Evolutionary conservation across 345 rosid species (phyloP), one percentile per base, ranked within the genome.

Genomic region (Aquilaria sinensis): DNA sequence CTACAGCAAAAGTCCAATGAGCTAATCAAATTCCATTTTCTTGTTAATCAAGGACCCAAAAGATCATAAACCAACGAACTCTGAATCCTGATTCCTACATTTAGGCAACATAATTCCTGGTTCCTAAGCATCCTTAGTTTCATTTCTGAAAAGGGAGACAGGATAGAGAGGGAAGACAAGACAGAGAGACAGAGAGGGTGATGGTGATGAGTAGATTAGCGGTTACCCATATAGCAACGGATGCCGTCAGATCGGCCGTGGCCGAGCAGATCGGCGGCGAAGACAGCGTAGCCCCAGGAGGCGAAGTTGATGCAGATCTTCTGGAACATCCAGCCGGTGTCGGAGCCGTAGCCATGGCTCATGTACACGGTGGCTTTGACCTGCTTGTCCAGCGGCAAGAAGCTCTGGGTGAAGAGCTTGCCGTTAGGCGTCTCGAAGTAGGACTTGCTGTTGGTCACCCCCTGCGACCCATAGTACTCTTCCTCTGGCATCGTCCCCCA

Each of bases 231-330:
- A 67, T 88, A 94, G 81, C 99, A 88, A 30, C 92, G 96, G 13
- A 94, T 66, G 12, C 99, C 99, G 34, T 94, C 99, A 2, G 97
- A 90, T 66, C 95, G 78, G 67, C 97, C 99, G 43, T 94, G 99
- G 9, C 99, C 97, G 12, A 86, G 88, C 61, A 94, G 96, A 77
- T 94, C 97, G 55, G 97, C 96, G 46, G 92, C 96, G 68, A 88
- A 94, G 63, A 94, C 99, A 33, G 99, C 96, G 65, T 85, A 94
- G n/a, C 99, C 99, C 99, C 97, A 94, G 31, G 69, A 74, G 1
- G 89, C 69, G 46, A 47, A 90, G 55, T 53, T 83, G 64, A 94
- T 94, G 66, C 97, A 90, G 29, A 90, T 86, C 88, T 86, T 88
- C 78, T 88, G 97, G 70, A 94, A 90, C 72, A 90, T 12, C 99